Evolutionary conservation across 306 rosid species (phyloP).

Genomic region (Cyamopsis tetragonoloba): DNA sequence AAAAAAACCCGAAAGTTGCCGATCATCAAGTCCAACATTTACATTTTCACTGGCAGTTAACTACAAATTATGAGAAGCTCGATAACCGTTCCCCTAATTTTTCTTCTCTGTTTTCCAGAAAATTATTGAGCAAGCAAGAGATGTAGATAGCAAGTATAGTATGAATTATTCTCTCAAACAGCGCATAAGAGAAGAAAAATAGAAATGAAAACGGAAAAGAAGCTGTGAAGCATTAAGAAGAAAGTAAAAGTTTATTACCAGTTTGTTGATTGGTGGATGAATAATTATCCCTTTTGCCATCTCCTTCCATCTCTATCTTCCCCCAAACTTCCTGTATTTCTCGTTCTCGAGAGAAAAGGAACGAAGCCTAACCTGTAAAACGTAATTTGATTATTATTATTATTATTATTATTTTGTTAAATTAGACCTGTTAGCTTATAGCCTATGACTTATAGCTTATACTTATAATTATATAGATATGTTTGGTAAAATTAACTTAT

Average conservation of each 20-base stretch:
- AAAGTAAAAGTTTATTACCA: constrained; percentile 30
- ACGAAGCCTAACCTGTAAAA: no score
- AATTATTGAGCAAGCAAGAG: not conserved
- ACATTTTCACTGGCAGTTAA: not conserved
- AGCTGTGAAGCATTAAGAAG: not conserved
- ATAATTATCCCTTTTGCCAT: constrained; percentile 8
- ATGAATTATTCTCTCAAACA: not conserved
- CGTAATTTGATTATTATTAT: no score
- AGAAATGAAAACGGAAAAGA: not conserved
- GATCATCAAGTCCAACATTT: not conserved
- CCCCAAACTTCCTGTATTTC: not conserved
- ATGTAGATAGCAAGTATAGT: not conserved
- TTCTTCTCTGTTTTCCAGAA: no score
- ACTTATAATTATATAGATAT: no score
- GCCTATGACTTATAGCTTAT: no score
- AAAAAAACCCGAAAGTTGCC: not conserved
- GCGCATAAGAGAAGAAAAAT: not conserved
- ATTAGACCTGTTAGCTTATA: no score
- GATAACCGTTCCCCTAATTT: not conserved
- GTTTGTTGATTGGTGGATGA: constrained; percentile 65
- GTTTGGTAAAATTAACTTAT: no score
- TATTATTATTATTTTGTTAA: no score
- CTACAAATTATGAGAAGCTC: not conserved
- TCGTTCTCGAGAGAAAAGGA: not conserved
- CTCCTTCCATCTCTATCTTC: constrained; percentile 33